phyloP scores from a whole-genome alignment of 2,329 filamentous ascomycete species.

The Phoma sp. region DNA sequence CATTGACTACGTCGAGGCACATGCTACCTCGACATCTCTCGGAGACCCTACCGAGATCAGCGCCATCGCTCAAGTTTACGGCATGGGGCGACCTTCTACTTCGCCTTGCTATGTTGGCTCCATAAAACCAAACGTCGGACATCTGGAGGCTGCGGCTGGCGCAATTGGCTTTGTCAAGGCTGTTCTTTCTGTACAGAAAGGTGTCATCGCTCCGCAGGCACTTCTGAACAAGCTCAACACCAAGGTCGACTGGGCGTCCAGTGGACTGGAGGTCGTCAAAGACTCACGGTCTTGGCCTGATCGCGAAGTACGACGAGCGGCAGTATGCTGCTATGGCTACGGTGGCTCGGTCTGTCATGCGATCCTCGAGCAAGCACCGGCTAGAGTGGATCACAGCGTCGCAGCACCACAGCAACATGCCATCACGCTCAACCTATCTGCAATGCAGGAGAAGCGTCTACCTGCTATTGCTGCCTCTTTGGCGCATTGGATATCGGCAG shows the following conservation, averaged over 20 bases:
- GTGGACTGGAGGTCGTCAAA: slow-evolving; percentile 12
- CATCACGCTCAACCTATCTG: slow-evolving; percentile 34
- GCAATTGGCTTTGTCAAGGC: slow-evolving; percentile 48
- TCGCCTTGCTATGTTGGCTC: slow-evolving; percentile 20
- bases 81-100: neutral
- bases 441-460: slow-evolving; percentile 43
- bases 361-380: slow-evolving; percentile 48
- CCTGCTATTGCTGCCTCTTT: slow-evolving; percentile 24
- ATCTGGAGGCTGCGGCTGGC: slow-evolving; percentile 49
- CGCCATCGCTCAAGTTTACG: slow-evolving; percentile 22
- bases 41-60: slow-evolving; percentile 45
- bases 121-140: slow-evolving; percentile 50
- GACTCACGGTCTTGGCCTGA: slow-evolving; percentile 24
- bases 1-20: slow-evolving; percentile 26
- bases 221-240: slow-evolving; percentile 40
- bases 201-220: slow-evolving; percentile 34
- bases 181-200: slow-evolving; percentile 48
- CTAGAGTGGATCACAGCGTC: neutral
- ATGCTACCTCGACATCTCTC: slow-evolving; percentile 62
- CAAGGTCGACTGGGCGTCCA: slow-evolving; percentile 33
- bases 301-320: slow-evolving; percentile 40
- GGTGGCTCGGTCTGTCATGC: slow-evolving; percentile 52
- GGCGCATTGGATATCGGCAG: slow-evolving; percentile 30
- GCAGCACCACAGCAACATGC: neutral
- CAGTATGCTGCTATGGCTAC: slow-evolving; percentile 55